Evolutionary conservation across 129 eudicot genomes (phyloP).

Genomic region (Tagetes erecta): DNA sequence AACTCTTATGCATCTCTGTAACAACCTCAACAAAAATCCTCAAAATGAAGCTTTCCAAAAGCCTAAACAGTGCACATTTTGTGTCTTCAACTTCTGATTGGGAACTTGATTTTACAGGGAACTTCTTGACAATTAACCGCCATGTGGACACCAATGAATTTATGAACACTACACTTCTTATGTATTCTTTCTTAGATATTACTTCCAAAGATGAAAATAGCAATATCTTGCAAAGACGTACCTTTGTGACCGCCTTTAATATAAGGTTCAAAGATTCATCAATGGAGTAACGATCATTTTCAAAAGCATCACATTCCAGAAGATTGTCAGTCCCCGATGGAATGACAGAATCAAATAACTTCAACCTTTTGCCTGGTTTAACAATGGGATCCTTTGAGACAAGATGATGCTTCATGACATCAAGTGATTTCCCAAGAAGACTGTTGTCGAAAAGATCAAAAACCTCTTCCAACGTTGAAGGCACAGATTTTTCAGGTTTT

Average conservation of each 20-base stretch:
- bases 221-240: conserved; percentile 58
- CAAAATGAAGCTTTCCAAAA: conserved; percentile 62
- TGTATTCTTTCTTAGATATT: conserved; percentile 31
- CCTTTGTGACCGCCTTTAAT: conserved; percentile 55
- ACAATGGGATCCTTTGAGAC: conserved; percentile 32
- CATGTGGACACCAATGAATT: conserved; percentile 57
- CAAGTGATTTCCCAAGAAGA: conserved; percentile 69
- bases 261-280: conserved; percentile 51
- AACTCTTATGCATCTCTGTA: conserved; percentile 39
- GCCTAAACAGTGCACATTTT: conserved; percentile 44
- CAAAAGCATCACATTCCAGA: conserved; percentile 42
- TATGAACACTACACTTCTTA: conserved; percentile 44
- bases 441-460: conserved; percentile 42
- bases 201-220: conserved; percentile 38
- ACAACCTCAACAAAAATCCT: conserved; percentile 45
- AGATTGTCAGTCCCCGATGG: conserved; percentile 43
- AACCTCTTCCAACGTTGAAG: conserved; percentile 52
- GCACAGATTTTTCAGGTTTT: conserved; percentile 36
- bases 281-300: conserved; percentile 44
- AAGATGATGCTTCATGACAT: conserved; percentile 47
- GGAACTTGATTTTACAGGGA: conserved; percentile 35
- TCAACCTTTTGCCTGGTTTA: conserved; percentile 46
- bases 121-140: conserved; percentile 54
- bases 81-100: conserved; percentile 27
- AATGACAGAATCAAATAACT: conserved; percentile 55